Evolutionary conservation across 768 basidiomycete genomes (phyloP).

Genomic region (Agaricus subrufescens): DNA sequence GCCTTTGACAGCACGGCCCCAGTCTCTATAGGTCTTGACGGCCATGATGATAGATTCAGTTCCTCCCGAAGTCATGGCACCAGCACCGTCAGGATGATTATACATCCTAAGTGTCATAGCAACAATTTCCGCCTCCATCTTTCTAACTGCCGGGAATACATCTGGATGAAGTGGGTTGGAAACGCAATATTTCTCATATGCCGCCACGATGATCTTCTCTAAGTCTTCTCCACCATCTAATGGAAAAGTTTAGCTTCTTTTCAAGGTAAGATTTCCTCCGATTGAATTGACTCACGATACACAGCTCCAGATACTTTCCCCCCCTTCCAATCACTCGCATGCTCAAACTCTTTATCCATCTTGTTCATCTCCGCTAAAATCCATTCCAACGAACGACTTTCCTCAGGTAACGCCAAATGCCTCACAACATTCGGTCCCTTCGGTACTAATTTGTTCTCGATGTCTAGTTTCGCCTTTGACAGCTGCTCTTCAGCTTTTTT

Average conservation of each 20-base stretch:
- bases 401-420: slow-evolving; percentile 59
- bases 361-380: slow-evolving; percentile 73
- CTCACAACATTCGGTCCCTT: slow-evolving; percentile 57
- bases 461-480: slow-evolving; percentile 55
- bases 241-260: background rate
- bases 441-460: slow-evolving; percentile 66
- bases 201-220: slow-evolving; percentile 71
- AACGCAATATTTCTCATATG: slow-evolving; percentile 77
- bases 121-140: slow-evolving; percentile 97
- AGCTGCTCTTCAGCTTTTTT: slow-evolving; percentile 61
- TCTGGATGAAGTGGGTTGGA: slow-evolving; percentile 93
- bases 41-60: slow-evolving; percentile 97
- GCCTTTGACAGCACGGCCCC: slow-evolving; percentile 81
- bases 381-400: slow-evolving; percentile 67
- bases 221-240: slow-evolving; percentile 82
- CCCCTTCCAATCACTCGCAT: slow-evolving; percentile 49
- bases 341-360: slow-evolving; percentile 61
- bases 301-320: slow-evolving; percentile 84
- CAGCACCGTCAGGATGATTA: slow-evolving; percentile 81
- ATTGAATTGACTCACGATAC: slow-evolving; percentile 53
- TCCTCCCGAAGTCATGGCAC: slow-evolving; percentile 91
- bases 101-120: slow-evolving; percentile 84
- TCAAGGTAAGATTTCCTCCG: background rate
- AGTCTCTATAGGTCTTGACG: slow-evolving; percentile 90
- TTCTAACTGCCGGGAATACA: slow-evolving; percentile 86